Conservation (phyloP, 176 grass and related monocot genomes). For the Panicum miliaceum region DNA sequence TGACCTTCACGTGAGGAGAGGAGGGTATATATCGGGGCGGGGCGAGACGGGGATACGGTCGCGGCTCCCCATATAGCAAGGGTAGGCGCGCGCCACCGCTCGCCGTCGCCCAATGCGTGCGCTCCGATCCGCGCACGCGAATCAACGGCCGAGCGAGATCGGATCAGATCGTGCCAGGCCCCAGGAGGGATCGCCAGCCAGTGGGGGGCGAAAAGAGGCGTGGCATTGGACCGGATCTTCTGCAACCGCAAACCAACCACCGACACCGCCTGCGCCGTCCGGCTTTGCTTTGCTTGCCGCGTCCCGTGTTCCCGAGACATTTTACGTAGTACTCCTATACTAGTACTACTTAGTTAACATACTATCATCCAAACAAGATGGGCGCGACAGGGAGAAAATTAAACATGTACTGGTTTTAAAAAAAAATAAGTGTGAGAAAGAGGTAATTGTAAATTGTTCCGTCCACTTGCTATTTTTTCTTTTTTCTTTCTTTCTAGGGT, state of each 20-base stretch:
- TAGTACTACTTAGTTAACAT: background rate
- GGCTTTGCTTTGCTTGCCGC: background rate
- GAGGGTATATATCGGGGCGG: constrained; percentile 33
- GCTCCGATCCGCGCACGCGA: constrained; percentile 12
- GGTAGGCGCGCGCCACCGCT: constrained; percentile 40
- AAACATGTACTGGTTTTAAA: background rate
- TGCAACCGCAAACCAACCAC: background rate
- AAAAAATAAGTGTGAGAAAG: background rate
- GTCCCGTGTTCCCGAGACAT: background rate
- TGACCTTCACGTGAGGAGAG: constrained; percentile 36
- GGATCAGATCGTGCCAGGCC: constrained; percentile 22
- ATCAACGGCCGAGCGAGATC: constrained; percentile 25
- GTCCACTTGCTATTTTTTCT: background rate
- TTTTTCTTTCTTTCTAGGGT: no score
- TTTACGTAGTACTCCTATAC: background rate
- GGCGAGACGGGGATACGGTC: constrained; percentile 15
- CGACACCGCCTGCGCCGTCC: background rate
- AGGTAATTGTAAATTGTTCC: background rate
- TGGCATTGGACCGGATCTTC: constrained; percentile 19
- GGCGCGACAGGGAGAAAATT: background rate
- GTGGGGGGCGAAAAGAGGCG: background rate
- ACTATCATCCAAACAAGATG: no score
- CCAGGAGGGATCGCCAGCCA: background rate
- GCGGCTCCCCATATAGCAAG: constrained; percentile 6
- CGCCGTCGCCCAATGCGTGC: no score